These are phyloP conservation scores for Boletus rubescentipes DNA, from an alignment of 768 basidiomycete species.

Conservation along the genomic window DNA sequence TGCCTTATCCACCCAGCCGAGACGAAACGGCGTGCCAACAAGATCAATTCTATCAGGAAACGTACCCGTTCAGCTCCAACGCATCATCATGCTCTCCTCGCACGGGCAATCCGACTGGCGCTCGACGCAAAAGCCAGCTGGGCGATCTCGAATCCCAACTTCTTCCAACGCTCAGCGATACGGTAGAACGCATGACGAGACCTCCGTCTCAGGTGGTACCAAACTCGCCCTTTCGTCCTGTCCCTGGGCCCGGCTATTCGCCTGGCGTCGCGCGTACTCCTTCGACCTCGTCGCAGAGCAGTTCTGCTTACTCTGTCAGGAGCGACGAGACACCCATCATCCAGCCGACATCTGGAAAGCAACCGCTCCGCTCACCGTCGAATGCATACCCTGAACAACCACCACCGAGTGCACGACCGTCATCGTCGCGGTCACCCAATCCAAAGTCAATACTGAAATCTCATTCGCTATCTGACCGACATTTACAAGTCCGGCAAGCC, in stretches of 20 bases:
- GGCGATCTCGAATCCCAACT: slow-evolving; percentile 60
- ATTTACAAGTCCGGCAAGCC: slow-evolving; percentile 11
- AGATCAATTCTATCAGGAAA: background rate
- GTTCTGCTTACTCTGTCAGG: slow-evolving; percentile 13
- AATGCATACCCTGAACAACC: slow-evolving; percentile 17
- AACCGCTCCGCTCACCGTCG: slow-evolving; percentile 8
- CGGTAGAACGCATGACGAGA: slow-evolving; percentile 71
- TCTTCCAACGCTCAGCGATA: slow-evolving; percentile 69
- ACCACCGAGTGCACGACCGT: background rate
- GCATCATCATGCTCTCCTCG: slow-evolving; percentile 11
- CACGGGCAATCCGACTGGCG: background rate
- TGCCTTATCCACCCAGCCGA: slow-evolving; percentile 19
- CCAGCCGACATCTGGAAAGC: slow-evolving; percentile 3
- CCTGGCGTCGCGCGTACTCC: slow-evolving; percentile 14
- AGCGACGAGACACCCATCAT: slow-evolving; percentile 3
- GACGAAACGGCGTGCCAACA: slow-evolving; percentile 6
- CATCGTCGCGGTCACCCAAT: slow-evolving; percentile 28
- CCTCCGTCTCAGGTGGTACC: slow-evolving; percentile 37
- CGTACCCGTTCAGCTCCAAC: slow-evolving; percentile 18
- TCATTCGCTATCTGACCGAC: slow-evolving; percentile 19
- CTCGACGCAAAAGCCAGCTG: slow-evolving; percentile 41
- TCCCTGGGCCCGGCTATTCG: background rate
- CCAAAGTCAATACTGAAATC: slow-evolving; percentile 35
- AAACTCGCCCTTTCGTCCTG: slow-evolving; percentile 7
- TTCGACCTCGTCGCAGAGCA: slow-evolving; percentile 20